A percentile compares a stretch with the other conserved stretches of the same genome.
These are phyloP conservation scores for Jasminum sambac DNA, from an alignment of 257 asterid species.

Conservation along the genomic window DNA sequence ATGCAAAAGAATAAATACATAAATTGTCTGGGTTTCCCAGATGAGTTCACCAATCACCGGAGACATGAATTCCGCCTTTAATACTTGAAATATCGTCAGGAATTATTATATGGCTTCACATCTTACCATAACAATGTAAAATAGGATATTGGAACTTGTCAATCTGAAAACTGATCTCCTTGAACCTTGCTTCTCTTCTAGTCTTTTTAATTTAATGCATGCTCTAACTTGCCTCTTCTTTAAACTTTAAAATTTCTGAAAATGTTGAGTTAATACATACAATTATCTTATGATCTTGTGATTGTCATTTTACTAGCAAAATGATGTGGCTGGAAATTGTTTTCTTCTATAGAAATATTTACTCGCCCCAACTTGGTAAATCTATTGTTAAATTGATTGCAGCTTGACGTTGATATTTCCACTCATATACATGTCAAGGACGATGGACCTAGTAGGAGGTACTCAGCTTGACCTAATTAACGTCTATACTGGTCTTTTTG, in stretches of 20 bases:
- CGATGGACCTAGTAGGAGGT: slow-evolving; percentile 90
- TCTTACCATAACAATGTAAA: neutral
- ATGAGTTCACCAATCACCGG: neutral
- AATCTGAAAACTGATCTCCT: neutral
- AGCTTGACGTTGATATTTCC: slow-evolving; percentile 76
- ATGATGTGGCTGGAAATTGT: neutral
- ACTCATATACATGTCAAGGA: slow-evolving; percentile 87
- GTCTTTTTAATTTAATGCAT: neutral
- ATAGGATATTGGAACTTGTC: neutral
- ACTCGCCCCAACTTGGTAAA: neutral
- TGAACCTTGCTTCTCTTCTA: neutral
- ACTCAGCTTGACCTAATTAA: slow-evolving; percentile 14
- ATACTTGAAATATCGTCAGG: neutral
- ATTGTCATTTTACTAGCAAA: neutral
- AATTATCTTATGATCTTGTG: neutral
- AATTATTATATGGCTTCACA: neutral
- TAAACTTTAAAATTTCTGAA: neutral
- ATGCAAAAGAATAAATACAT: neutral
- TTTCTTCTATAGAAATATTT: neutral
- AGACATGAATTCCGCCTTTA: neutral
- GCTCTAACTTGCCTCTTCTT: neutral
- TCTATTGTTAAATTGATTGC: slow-evolving; percentile 26
- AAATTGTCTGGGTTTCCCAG: too few species aligned
- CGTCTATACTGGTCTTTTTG: slow-evolving; percentile 11
- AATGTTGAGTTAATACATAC: neutral